A percentile compares a stretch with the other conserved stretches of the same genome.
Evolutionary conservation across 495 filamentous ascomycete species (phyloP).

Genomic region (Penicillium silybi): DNA sequence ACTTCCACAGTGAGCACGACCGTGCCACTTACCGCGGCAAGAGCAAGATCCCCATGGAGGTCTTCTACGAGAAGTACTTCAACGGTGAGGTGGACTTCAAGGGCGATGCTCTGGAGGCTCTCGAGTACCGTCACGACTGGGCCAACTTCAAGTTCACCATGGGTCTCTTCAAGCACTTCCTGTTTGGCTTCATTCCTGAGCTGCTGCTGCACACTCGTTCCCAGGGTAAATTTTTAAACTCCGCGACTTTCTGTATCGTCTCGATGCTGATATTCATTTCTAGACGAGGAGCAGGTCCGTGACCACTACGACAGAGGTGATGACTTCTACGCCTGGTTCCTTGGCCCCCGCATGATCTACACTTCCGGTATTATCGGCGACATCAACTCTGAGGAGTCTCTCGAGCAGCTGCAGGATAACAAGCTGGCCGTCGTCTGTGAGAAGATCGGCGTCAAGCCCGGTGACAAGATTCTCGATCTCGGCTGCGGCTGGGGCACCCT

Average conservation of each 20-base stretch:
- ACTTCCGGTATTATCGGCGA: conserved; percentile 68
- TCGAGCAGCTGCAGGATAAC: conserved; percentile 69
- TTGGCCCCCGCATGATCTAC: conserved; percentile 71
- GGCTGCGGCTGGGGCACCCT: conserved; percentile 72
- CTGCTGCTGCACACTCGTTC: conserved; percentile 65
- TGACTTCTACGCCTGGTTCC: conserved; percentile 73
- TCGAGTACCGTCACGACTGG: conserved; percentile 89
- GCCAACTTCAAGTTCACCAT: conserved; percentile 68
- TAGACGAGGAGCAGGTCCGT: conserved; percentile 71
- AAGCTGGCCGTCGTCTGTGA: conserved; percentile 69
- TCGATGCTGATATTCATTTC: not conserved
- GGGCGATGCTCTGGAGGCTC: conserved; percentile 70
- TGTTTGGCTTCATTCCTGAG: conserved; percentile 66
- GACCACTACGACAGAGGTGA: conserved; percentile 74
- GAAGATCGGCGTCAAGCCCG: conserved; percentile 60
- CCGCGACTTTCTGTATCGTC: not conserved
- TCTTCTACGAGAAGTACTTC: conserved; percentile 89
- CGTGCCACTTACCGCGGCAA: conserved; percentile 67
- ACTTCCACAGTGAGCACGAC: conserved; percentile 74
- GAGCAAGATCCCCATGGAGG: conserved; percentile 81
- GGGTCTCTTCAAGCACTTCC: conserved; percentile 61
- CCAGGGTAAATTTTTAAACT: conserved; percentile 46
- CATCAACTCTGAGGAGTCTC: conserved; percentile 58
- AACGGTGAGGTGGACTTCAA: conserved; percentile 83
- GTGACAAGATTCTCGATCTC: conserved; percentile 63